Base-by-base conservation (phyloP, 345 rosid species). In the Isatis tinctoria region DNA sequence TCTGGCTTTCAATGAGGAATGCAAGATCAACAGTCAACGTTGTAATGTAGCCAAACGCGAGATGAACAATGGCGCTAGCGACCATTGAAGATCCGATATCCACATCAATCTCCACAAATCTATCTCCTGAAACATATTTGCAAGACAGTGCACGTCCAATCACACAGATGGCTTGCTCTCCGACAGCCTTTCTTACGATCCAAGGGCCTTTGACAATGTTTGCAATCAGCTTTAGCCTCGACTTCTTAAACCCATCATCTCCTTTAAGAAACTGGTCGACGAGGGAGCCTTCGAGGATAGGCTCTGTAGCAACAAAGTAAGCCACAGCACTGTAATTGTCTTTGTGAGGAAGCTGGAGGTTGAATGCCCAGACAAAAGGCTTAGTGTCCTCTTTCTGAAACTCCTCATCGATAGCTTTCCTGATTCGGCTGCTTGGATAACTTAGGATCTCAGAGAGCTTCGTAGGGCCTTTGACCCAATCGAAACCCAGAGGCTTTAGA, bases 41-140 rank as follows among this genome's bases (percentile, higher is more conserved):
- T 16, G 93, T 83, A 57, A 95, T 64, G 69, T 91, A 95, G 35
- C 99, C 99, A 73, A 88, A 90, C 26, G 97, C 97, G 9, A 95
- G 80, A 77, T 87, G 97, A 72, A 95, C 99, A 76, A 95, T 87
- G 51, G 99, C 97, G 54, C 85, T 90, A 39, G 99, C 99, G 36
- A 91, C 93, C 89, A 95, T 88, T 6, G 99, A 95, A 62, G 99
- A 91, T 43, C 99, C 97, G 30, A 95, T 88, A 84, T 91, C 99
- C 54, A 95, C 79, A 80, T 95, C 99, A 77, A 88, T 84, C 84
- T 94, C 97, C 10, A 88, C 12, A 72, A 87, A 88, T 45, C 82
- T 85, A 27, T 84, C 85, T 2, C 82, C 82, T 9, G 75, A 28
- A 59, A 65, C 61, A 69, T 87, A 88, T 74, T 85, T 88, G 79